Evolutionary conservation across 2,329 filamentous ascomycete species (phyloP), one percentile per base, ranked within the genome.

Genomic region (Diaporthe sp.): DNA sequence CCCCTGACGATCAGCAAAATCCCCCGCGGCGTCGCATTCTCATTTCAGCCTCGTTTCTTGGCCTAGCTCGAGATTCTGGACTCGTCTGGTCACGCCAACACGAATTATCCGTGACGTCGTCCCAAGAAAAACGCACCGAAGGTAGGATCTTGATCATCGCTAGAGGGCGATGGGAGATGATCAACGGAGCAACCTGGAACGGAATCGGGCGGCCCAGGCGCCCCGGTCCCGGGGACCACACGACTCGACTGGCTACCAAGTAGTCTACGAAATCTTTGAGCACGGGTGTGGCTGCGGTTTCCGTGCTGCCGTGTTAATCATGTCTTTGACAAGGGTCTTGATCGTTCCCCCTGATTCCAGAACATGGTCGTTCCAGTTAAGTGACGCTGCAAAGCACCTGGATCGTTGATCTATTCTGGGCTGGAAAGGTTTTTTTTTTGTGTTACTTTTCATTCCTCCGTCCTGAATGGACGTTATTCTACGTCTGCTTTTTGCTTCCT

Each of bases 1-100:
- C 72, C 72, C 75, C 75, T 58, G 75, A 76, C 72, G 65, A 76
- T 76, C 75, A 74, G 34, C 65, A 22, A 74, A 53, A 55, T 55
- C 58, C 60, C 61, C 67, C 53, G 67, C 68, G 65, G 53, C 58
- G 51, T 61, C 28, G 49, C 67, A 49, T 57, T 57, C 61, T 73
- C 70, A 60, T 73, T 75, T 71, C 65, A 75, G 72, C 75, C 72
- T 76, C 58, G 53, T 44, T 39, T n/a, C 39, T 72, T 57, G 70
- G 61, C 58, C 58, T 53, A 72, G 57, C 57, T 60, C 42, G 71
- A 65, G 57, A 60, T 61, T 55, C 58, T 67, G 25, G 42, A 28
- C 22, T 60, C 5, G 25, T 17, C 60, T 55, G 31, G 49, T 42
- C 22, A 37, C 60, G 58, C 68, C 67, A 72, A 55, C 49, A 42